Evolutionary conservation across 2,329 filamentous ascomycete species (phyloP), one percentile per base, ranked within the genome.

Genomic region (Aspergillus sp.): DNA sequence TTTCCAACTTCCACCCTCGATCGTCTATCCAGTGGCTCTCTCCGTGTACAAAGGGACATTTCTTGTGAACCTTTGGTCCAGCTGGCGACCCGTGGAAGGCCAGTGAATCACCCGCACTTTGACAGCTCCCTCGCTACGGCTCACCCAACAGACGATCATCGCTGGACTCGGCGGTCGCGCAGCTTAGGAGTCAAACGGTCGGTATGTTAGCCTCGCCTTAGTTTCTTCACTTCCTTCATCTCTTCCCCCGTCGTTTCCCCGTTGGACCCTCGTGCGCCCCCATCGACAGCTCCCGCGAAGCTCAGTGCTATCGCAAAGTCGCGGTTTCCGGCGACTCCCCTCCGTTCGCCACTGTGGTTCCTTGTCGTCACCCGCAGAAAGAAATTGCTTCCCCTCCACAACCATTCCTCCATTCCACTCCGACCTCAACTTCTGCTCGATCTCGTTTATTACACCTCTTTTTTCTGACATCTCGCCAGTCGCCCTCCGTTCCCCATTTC

Each of bases 31-130:
- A 20, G 47, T 49, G 42, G 42, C 23, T 45, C 16, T 38, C 34
- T 19, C 42, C 23, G 31, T 14, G 20, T 21, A 46, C 31, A 32
- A 45, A 49, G 47, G 53, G 54, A 54, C 52, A 47, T 50, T 55
- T 47, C 52, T 13, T 40, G 52, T 52, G 61, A 60, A 61, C 58
- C 56, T 58, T 56, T 57, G 59, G 59, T 57, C 53, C 56, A 59
- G 54, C 41, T 32, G 38, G 23, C 42, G 63, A 67, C 58, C 66
- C 66, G 65, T 68, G 66, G 66, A 62, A 65, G 52, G 34, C 54
- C 52, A 64, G 64, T 53, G 52, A 63, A 66, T 68, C 66, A 68
- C 65, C 66, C 66, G 66, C 64, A 60, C 50, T 64, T 64, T 64
- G 64, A 67, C 63, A 63, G 64, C 65, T 63, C 25, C 56, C 53